Evolutionary conservation across 2,329 filamentous ascomycete species (phyloP).

Genomic region (Dryadomyces sulphureus): DNA sequence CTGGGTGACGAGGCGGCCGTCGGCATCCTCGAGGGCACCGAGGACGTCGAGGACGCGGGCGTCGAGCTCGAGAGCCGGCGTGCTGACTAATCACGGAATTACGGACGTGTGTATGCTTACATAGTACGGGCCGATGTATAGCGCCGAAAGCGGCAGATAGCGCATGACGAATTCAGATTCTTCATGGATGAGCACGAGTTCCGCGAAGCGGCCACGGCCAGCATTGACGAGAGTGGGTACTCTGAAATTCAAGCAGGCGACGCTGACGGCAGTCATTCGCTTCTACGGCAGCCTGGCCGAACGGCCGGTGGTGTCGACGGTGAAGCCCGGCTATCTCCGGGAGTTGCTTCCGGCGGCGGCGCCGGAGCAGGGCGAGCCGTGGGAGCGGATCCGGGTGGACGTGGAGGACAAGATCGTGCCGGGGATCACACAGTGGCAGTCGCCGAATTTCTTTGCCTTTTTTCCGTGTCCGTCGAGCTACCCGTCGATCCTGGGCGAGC

Average conservation of each 20-base stretch:
- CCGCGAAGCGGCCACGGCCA: slow-evolving; percentile 57
- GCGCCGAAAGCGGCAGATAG: too few species aligned
- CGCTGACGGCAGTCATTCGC: slow-evolving; percentile 46
- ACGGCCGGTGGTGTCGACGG: slow-evolving; percentile 58
- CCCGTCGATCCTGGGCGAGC: slow-evolving; percentile 76
- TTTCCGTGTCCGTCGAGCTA: slow-evolving; percentile 74
- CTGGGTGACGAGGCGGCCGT: slow-evolving; percentile 20
- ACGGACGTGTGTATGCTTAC: too few species aligned
- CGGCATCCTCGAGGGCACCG: slow-evolving; percentile 33
- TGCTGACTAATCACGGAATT: not conserved
- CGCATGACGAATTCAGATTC: too few species aligned
- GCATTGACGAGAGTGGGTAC: slow-evolving; percentile 66
- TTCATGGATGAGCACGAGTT: slow-evolving; percentile 70
- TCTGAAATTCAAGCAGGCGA: not conserved
- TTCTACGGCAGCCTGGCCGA: slow-evolving; percentile 67
- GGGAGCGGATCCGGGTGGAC: slow-evolving; percentile 68
- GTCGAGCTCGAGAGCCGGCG: slow-evolving; percentile 24
- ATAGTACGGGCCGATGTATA: too few species aligned
- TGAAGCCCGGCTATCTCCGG: slow-evolving; percentile 74
- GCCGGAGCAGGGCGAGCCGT: slow-evolving; percentile 54
- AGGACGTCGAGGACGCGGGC: slow-evolving; percentile 30
- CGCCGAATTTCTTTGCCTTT: slow-evolving; percentile 90
- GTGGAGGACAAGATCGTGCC: slow-evolving; percentile 79
- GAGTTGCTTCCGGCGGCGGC: slow-evolving; percentile 57
- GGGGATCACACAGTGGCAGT: slow-evolving; percentile 86